These are phyloP conservation scores for Neoboletus magnificus DNA, from an alignment of 768 basidiomycete genomes.

Conservation along the genomic window DNA sequence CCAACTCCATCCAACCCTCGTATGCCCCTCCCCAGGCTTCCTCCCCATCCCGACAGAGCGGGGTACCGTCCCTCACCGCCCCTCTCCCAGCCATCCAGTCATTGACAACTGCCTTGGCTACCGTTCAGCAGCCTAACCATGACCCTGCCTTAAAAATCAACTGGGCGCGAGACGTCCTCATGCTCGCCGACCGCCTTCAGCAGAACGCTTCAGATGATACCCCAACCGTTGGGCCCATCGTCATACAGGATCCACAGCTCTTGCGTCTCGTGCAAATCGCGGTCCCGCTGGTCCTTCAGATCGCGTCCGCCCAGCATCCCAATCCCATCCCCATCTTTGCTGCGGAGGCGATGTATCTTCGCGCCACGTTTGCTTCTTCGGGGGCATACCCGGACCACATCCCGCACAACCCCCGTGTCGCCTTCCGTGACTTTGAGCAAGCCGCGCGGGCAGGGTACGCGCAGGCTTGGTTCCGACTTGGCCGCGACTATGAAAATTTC, in stretches of 20 bases:
- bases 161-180: constrained; percentile 83
- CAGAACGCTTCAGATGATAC: constrained; percentile 41
- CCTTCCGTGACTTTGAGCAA: constrained; percentile 87
- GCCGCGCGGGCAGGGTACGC: constrained; percentile 75
- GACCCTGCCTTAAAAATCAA: constrained; percentile 61
- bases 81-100: constrained; percentile 64
- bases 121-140: constrained; percentile 52
- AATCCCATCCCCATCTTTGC: constrained; percentile 41
- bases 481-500: constrained; percentile 88
- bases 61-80: constrained; percentile 54
- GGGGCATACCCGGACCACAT: constrained; percentile 69
- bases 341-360: constrained; percentile 73
- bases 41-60: constrained; percentile 25
- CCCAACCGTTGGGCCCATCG: constrained; percentile 46
- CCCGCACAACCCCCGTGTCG: constrained; percentile 64
- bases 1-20: constrained; percentile 13
- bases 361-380: constrained; percentile 68
- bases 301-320: constrained; percentile 40
- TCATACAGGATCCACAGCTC: constrained; percentile 59
- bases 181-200: constrained; percentile 61
- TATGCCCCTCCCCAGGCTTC: constrained; percentile 19
- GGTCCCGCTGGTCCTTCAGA: constrained; percentile 58
- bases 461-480: constrained; percentile 89
- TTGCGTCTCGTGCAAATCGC: constrained; percentile 60
- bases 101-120: constrained; percentile 48